These are phyloP conservation scores for Ceratobasidium sp. DNA, from an alignment of 1,284 basidiomycete genomes.

Conservation along the genomic window DNA sequence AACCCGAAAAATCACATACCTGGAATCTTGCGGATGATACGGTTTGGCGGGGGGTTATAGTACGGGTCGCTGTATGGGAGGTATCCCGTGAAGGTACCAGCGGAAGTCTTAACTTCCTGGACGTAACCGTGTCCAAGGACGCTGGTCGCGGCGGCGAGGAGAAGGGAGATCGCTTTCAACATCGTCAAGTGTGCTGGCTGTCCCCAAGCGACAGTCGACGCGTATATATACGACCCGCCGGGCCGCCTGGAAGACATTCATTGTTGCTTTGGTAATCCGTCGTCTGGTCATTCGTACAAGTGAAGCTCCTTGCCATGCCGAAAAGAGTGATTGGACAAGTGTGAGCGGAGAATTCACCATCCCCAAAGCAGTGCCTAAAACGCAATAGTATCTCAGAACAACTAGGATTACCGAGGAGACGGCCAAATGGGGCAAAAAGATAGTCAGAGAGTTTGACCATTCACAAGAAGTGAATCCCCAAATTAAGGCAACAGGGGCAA, in stretches of 20 bases:
- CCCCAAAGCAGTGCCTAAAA: not conserved
- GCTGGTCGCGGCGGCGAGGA: slow-evolving; percentile 41
- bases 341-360: not conserved
- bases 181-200: slow-evolving; percentile 5
- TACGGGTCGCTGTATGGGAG: slow-evolving; percentile 47
- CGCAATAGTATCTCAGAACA: not conserved
- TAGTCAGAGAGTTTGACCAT: not conserved
- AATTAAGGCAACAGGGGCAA: not conserved
- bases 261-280: not conserved
- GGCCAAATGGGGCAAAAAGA: not conserved
- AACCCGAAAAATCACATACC: slow-evolving; percentile 28
- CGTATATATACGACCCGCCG: slow-evolving; percentile 8
- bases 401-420: not conserved
- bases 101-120: slow-evolving; percentile 40
- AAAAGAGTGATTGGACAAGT: not conserved
- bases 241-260: not conserved
- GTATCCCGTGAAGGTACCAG: slow-evolving; percentile 44
- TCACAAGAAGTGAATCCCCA: not conserved
- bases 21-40: slow-evolving; percentile 63
- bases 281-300: not conserved
- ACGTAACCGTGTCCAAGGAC: slow-evolving; percentile 49
- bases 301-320: not conserved
- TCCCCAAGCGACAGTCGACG: too few relatives aligned
- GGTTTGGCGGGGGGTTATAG: slow-evolving; percentile 59
- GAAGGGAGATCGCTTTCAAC: slow-evolving; percentile 35